Base-by-base conservation (phyloP, 225 moss, liverwort and hornwort species). In the Asterella californica region DNA sequence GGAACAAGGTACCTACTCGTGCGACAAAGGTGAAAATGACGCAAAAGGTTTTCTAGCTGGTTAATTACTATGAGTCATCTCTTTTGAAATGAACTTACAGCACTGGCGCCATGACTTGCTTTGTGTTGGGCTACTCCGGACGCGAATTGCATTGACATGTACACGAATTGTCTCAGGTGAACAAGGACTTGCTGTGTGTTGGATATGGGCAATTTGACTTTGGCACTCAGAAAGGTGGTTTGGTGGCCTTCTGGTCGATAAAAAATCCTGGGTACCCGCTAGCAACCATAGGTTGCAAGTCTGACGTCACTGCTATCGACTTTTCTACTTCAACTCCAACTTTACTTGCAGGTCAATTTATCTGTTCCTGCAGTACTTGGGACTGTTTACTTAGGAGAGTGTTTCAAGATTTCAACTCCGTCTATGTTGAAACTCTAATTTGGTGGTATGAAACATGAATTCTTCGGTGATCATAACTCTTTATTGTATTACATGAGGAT, bases 131-230 rank as follows among this genome's bases (percentile, higher is more conserved):
- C 10, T 76, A 22, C 72, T 73, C 22, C 53, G 10, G 50, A 78
- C 0, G 65, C 18, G 21, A 46, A n/a, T 24, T 46, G 25, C 42
- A 47, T 47, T 71, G 27, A 47, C 46, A 48, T 25, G 29, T 24
- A 10, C 11, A 7, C 11, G 7, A 19, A 25, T 72, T 62, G 25
- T 75, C 21, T 76, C 81, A 97, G 97, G 88, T 91, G 70, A 94
- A 94, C 80, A 93, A 81, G 82, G 88, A 94, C 52, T 79, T 97
- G 79, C 81, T 97, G 81, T 93, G 91, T 47, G 94, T 93, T 30
- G 94, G 97, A 47, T 97, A 97, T 54, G 97, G 97, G 33, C 90
- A 94, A 78, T 97, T 94, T 65, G 92, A 97, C 14, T 97, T 97
- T 82, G 86, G 87, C 72, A 85, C 88, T 55, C 93, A 97, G 72